Percentiles rank a stretch among this genome's conserved stretches.
Conservation (phyloP, 2,329 filamentous ascomycete species). For the Claviceps sp. region DNA sequence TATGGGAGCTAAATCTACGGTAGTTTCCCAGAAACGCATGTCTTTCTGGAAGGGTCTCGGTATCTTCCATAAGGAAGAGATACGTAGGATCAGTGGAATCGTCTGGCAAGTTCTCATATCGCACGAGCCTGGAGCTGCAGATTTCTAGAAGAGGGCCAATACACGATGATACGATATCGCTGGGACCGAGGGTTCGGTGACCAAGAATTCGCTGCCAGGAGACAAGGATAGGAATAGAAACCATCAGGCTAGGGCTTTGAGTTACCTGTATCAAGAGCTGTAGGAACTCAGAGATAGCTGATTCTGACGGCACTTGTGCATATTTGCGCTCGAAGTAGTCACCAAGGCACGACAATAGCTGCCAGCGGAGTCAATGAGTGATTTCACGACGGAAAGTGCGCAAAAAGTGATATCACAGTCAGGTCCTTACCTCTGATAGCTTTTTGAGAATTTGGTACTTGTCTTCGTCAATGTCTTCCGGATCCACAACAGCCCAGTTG, state of each 20-base stretch:
- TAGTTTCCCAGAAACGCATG: conserved; percentile 96
- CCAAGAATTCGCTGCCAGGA: conserved; percentile 76
- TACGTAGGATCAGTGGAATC: conserved; percentile 69
- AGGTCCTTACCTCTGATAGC: conserved; percentile 61
- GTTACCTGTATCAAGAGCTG: conserved; percentile 67
- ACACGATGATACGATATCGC: conserved; percentile 46
- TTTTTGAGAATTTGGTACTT: conserved; percentile 91
- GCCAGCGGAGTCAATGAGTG: conserved; percentile 5
- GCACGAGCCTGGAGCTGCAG: conserved; percentile 70
- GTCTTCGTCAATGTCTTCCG: conserved; percentile 75
- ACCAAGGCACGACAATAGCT: conserved; percentile 77
- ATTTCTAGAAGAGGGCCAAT: conserved; percentile 69
- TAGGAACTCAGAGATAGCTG: conserved; percentile 62
- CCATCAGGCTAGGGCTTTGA: conserved; percentile 73
- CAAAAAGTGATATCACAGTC: not conserved
- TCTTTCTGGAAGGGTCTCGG: conserved; percentile 84
- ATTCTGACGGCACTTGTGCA: conserved; percentile 45
- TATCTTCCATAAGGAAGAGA: conserved; percentile 79
- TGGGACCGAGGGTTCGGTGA: conserved; percentile 51
- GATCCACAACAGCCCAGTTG: conserved; percentile 66
- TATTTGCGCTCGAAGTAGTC: conserved; percentile 73
- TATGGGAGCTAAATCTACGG: conserved; percentile 71
- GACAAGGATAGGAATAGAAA: conserved; percentile 86
- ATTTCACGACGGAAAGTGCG: not conserved
- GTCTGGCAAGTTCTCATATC: conserved; percentile 76